These are phyloP conservation scores for Blastocystis sp. DNA, from an alignment of 352 stramenopile genomes.

Conservation along the genomic window DNA sequence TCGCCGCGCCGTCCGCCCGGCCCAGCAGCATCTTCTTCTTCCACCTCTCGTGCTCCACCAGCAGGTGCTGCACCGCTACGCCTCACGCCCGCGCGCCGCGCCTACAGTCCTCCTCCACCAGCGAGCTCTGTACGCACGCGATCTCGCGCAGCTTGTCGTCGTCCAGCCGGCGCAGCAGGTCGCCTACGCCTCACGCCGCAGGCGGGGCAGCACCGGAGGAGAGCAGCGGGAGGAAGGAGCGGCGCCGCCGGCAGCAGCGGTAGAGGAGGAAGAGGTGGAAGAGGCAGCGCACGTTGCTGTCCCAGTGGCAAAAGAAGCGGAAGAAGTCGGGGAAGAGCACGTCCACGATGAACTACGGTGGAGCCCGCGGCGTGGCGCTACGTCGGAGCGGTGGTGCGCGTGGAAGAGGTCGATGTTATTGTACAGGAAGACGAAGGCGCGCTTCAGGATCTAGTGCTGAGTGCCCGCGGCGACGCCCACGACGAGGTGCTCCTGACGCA, in stretches of 20 bases:
- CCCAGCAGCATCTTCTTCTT: constrained; percentile 9
- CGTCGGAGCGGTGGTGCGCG: not conserved
- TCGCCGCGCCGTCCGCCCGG: not conserved
- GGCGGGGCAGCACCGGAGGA: not conserved
- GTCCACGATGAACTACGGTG: constrained; percentile 43
- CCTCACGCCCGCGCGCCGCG: not conserved
- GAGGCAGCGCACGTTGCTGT: constrained; percentile 31
- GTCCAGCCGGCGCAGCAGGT: not conserved
- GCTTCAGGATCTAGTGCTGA: constrained; percentile 31
- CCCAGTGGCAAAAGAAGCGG: constrained; percentile 67
- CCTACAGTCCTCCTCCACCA: not conserved
- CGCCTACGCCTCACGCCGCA: not conserved
- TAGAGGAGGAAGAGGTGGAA: constrained; percentile 57
- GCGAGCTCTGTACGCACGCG: not conserved
- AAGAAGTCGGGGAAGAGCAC: constrained; percentile 30
- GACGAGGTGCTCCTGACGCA: constrained; percentile 52
- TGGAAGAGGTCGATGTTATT: constrained; percentile 28
- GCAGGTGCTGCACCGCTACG: not conserved
- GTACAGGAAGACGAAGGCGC: constrained; percentile 46
- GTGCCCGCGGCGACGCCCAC: not conserved
- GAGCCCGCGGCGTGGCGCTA: not conserved
- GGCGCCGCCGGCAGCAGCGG: not conserved
- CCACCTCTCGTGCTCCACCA: constrained; percentile 37
- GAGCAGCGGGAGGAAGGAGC: constrained; percentile 1
- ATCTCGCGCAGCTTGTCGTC: constrained; percentile 12